phyloP scores from a whole-genome alignment of 75 land plant species.

The Larix kaempferi region DNA sequence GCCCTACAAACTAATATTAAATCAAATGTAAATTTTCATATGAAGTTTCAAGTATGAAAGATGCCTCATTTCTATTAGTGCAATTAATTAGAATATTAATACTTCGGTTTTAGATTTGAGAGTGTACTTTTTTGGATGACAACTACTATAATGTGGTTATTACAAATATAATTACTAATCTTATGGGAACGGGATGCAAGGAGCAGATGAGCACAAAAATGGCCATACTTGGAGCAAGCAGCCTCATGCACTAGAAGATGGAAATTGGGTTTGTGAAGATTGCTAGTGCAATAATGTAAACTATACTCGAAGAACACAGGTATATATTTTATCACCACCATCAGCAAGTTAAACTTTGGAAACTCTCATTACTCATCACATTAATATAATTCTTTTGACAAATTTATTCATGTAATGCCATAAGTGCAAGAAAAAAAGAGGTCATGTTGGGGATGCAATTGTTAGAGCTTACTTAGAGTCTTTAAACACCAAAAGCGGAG shows the following conservation, averaged over 20 bases:
- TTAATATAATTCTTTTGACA: neutral
- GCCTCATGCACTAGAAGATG: conserved; percentile 40
- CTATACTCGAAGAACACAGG: conserved; percentile 43
- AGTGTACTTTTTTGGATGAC: too few species aligned
- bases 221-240: too few species aligned
- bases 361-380: neutral
- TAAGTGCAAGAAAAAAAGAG: conserved; percentile 35
- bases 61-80: too few species aligned
- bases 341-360: neutral
- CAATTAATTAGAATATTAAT: too few species aligned
- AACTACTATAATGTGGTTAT: too few species aligned
- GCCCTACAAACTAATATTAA: too few species aligned
- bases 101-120: too few species aligned
- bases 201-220: too few species aligned
- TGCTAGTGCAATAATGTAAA: conserved; percentile 32
- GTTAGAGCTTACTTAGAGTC: conserved; percentile 42
- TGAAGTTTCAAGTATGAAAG: too few species aligned
- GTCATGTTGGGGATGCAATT: conserved; percentile 36
- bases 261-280: conserved; percentile 48
- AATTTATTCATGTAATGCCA: conserved; percentile 19
- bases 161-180: too few species aligned
- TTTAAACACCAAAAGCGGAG: conserved; percentile 20
- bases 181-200: too few species aligned
- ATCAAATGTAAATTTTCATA: too few species aligned
- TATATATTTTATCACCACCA: neutral